Conservation (phyloP, 2,329 filamentous ascomycete genomes). For the Cytospora mali region DNA sequence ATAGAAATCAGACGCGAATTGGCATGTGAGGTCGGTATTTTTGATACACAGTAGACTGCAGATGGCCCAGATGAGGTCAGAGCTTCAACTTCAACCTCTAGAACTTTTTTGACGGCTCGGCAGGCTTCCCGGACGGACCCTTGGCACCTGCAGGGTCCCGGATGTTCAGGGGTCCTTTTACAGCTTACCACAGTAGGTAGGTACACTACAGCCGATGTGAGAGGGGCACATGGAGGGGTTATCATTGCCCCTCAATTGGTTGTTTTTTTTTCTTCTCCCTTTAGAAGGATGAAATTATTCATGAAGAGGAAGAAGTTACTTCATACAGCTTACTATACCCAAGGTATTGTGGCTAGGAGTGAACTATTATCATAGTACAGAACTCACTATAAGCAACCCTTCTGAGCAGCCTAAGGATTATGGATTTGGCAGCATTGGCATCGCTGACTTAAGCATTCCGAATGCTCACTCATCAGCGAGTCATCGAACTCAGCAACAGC, state of each 20-base stretch:
- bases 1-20: background rate
- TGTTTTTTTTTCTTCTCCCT: no score
- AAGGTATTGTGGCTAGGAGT: no score
- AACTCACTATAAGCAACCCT: no score
- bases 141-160: conserved; percentile 1
- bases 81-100: background rate
- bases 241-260: no score
- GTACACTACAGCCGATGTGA: conserved; percentile 1
- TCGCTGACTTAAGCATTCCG: background rate
- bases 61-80: conserved; percentile 10
- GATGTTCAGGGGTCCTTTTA: background rate
- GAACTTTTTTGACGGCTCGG: conserved; percentile 10
- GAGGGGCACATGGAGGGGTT: no score
- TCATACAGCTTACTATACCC: no score
- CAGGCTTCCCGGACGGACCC: background rate
- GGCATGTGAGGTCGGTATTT: background rate
- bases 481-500: background rate
- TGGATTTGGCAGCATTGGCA: background rate
- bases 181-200: background rate
- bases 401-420: no score
- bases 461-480: conserved; percentile 20
- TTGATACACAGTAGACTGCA: background rate
- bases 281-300: no score
- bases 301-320: no score
- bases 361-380: no score